Percentiles rank a stretch among this genome's conserved stretches.
These are phyloP conservation scores for Rosa hybrid DNA, from an alignment of 331 rosid species.

Conservation along the genomic window DNA sequence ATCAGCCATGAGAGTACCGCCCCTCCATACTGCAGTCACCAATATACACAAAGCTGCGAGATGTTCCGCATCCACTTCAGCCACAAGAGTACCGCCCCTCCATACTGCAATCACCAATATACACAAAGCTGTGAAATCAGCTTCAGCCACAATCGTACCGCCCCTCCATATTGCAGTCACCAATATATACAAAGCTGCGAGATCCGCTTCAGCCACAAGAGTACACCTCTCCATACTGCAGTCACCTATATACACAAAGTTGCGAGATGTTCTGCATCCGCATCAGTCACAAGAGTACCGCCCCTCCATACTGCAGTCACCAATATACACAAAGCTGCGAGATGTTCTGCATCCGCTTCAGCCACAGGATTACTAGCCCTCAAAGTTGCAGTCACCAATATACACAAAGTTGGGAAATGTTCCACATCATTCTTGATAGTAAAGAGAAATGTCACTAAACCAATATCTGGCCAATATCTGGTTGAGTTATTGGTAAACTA, in stretches of 20 bases:
- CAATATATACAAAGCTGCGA: background rate
- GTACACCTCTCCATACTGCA: background rate
- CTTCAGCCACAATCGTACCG: background rate
- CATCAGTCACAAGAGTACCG: background rate
- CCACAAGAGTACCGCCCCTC: no score
- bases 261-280: no score
- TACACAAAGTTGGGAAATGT: background rate
- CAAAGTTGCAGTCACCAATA: background rate
- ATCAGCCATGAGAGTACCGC: background rate
- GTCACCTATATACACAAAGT: background rate
- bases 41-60: background rate
- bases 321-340: background rate
- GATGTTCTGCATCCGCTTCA: background rate
- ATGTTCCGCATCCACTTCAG: background rate
- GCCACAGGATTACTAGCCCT: background rate
- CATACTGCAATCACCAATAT: no score
- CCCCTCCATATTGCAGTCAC: background rate
- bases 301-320: background rate
- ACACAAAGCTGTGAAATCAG: no score
- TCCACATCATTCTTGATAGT: background rate
- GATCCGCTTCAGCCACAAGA: background rate
- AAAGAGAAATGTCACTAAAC: background rate
- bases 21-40: constrained; percentile 1
- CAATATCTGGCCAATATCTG: background rate
- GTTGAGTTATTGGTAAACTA: background rate